Conservation (phyloP, 306 rosid species). For the Nissolia schottii region DNA sequence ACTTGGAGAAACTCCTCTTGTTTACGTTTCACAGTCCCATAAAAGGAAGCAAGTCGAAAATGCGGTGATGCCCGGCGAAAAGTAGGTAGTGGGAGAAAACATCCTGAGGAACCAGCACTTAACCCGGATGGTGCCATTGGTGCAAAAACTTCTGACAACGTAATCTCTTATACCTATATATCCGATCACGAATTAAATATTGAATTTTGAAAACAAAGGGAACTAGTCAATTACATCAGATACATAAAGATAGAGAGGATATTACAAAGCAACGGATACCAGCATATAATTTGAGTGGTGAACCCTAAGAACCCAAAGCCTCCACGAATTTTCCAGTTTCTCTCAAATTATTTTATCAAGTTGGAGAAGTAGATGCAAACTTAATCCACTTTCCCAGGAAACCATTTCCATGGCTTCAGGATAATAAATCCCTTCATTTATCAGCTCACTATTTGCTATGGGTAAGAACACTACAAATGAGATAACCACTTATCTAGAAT, state of each 20-base stretch:
- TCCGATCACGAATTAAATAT: neutral
- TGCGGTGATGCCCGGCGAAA: conserved; percentile 19
- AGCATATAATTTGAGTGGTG: neutral
- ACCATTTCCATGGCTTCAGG: neutral
- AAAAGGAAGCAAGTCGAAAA: conserved; percentile 22
- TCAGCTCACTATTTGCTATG: neutral
- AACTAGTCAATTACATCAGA: neutral
- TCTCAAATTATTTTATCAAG: neutral
- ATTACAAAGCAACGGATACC: neutral
- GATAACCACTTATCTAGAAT: neutral
- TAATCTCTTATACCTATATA: neutral
- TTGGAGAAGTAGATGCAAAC: neutral
- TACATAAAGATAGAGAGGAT: neutral
- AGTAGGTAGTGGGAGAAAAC: conserved; percentile 39
- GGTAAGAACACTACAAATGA: neutral
- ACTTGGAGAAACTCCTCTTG: conserved; percentile 29
- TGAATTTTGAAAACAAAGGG: conserved; percentile 16
- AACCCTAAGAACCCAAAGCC: neutral
- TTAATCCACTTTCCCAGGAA: too few relatives aligned
- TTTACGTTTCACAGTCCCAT: conserved; percentile 24
- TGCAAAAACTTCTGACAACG: neutral
- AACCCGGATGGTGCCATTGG: conserved; percentile 61
- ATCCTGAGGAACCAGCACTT: conserved; percentile 55
- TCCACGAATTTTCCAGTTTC: neutral
- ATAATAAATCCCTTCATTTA: neutral